These are phyloP conservation scores for Obelidium mucronatum DNA, from an alignment of 192 early-diverging fungal genomes.

Conservation along the genomic window DNA sequence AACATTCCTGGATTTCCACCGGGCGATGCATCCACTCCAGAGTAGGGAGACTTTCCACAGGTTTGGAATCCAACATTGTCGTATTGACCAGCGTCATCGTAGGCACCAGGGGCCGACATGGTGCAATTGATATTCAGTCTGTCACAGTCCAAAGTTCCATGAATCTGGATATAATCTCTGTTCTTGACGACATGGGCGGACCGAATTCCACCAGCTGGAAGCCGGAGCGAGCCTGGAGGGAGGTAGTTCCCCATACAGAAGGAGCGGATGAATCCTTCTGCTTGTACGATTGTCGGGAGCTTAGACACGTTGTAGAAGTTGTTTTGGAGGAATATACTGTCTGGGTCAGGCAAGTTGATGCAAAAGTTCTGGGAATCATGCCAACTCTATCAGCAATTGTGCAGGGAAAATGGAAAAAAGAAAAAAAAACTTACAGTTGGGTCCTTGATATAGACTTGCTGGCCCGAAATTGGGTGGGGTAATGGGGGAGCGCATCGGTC, in stretches of 20 bases:
- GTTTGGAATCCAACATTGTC: slow-evolving; percentile 6
- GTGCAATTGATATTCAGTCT: slow-evolving; percentile 37
- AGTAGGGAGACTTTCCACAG: slow-evolving; percentile 51
- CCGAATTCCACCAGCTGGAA: slow-evolving; percentile 35
- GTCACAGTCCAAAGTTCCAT: slow-evolving; percentile 36
- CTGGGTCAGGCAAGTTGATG: slow-evolving; percentile 47
- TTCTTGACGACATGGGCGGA: slow-evolving; percentile 36
- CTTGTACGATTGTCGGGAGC: slow-evolving; percentile 42
- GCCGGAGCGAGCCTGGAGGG: slow-evolving; percentile 24
- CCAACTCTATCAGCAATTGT: not conserved
- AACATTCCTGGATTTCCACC: slow-evolving; percentile 17
- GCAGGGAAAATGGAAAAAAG: not conserved
- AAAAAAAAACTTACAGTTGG: not conserved
- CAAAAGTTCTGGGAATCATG: slow-evolving; percentile 40
- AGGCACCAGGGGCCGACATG: not conserved
- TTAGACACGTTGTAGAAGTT: slow-evolving; percentile 26
- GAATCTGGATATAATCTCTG: slow-evolving; percentile 35
- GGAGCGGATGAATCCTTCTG: slow-evolving; percentile 42
- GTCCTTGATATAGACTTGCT: slow-evolving; percentile 52
- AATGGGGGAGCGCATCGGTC: slow-evolving; percentile 33
- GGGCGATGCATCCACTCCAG: slow-evolving; percentile 24
- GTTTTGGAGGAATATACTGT: slow-evolving; percentile 33
- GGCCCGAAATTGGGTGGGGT: slow-evolving; percentile 23
- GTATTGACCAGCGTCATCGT: slow-evolving; percentile 44
- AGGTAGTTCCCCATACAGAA: slow-evolving; percentile 43